Base-by-base conservation (phyloP, 129 eudicot genomes). In the Centrapalus pauciflorus region DNA sequence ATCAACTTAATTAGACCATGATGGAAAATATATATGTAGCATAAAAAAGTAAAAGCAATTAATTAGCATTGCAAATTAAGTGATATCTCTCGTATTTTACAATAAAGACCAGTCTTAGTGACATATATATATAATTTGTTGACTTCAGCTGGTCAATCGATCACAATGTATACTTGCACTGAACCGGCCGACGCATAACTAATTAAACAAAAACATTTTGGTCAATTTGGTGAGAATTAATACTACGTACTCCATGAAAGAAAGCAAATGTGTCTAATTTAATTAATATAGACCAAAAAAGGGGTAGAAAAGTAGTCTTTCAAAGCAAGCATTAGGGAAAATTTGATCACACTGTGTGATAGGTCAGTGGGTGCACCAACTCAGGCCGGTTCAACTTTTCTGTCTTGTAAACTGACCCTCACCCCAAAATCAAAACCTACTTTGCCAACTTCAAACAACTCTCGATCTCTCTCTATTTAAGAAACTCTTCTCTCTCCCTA, bases 351-450 rank as follows among this genome's bases (percentile, higher is more conserved):
- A 65, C 60, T 74, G 67, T 74, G 67, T 48, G 75, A 81, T 79
- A 77, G 73, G 76, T 82, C 60, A 83, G 97, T 90, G 86, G 97
- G 82, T 90, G 89, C 90, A 90, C 82, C 97, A 83, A 90, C 97
- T 80, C 70, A 35, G 38, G 76, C 70, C 32, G 38, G 76, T 81
- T 81, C 82, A 85, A 80, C 81, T 30, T 37, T 70, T 78, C 71
- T 71, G 50, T 56, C 76, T 64, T 40, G 74, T 68, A 72, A 55
- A 43, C 68, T 55, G 80, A 76, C 84, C 74, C 50, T 57, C 64
- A 66, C 62, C 70, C 66, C 79, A 71, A 79, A 66, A 46, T 72
- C 80, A 75, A 75, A 84, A 90, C 92, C 95, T 84, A 90, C 87
- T 82, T 85, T 67, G 92, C 92, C 95, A 69, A 90, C 85, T 85